phyloP scores from a whole-genome alignment of 1,284 basidiomycete species.

The Stereum hirsutum region DNA sequence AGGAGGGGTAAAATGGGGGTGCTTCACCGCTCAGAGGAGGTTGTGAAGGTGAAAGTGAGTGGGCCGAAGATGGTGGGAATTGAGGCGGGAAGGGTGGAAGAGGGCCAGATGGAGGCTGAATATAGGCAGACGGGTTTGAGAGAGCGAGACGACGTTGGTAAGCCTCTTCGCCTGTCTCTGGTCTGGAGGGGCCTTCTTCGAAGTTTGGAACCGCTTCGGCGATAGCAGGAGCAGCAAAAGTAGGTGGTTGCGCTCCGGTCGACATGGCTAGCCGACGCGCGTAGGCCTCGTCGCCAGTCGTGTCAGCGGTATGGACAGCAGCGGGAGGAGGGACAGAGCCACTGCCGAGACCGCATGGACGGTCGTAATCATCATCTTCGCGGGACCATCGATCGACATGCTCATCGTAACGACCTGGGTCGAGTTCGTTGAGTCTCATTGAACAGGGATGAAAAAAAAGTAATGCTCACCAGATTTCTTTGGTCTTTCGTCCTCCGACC shows the following conservation, averaged over 20 bases:
- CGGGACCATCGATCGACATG: constrained; percentile 44
- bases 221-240: background rate
- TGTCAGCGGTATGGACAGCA: constrained; percentile 19
- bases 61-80: constrained; percentile 4
- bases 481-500: constrained; percentile 61
- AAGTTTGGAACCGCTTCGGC: background rate
- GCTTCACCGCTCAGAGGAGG: constrained; percentile 48
- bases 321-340: constrained; percentile 19
- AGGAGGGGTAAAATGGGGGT: constrained; percentile 14
- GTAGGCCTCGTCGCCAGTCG: constrained; percentile 55
- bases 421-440: background rate
- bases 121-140: too few relatives aligned
- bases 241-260: constrained; percentile 13
- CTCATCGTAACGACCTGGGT: constrained; percentile 50
- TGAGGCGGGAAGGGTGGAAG: constrained; percentile 23
- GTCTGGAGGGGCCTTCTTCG: background rate
- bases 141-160: constrained; percentile 55
- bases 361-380: constrained; percentile 35
- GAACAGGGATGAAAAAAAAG: background rate
- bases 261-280: constrained; percentile 46
- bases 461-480: constrained; percentile 56
- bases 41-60: too few relatives aligned
- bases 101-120: constrained; percentile 21
- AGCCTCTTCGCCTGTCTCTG: constrained; percentile 59
- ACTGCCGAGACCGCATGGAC: constrained; percentile 18